Conservation (phyloP, 2,329 filamentous ascomycete species). For the Neofusicoccum sp. region DNA sequence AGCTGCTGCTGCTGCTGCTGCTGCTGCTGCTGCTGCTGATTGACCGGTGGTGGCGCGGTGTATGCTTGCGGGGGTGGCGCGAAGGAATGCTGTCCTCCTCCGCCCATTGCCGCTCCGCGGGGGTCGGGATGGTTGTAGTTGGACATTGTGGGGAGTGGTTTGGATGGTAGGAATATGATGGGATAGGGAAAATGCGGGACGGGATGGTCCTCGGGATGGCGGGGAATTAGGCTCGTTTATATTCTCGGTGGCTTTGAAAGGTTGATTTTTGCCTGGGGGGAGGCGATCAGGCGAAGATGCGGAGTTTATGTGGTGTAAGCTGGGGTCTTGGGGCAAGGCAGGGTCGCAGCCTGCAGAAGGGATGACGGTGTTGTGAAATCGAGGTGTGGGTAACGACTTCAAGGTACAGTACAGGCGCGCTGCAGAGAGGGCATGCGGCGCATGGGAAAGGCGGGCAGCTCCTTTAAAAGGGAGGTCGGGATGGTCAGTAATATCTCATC, state of each 20-base stretch:
- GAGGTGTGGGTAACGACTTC: neutral
- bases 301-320: slow-evolving; percentile 9
- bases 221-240: neutral
- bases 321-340: neutral
- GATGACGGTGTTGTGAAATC: neutral
- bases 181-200: neutral
- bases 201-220: too few species aligned
- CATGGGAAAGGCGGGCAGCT: neutral
- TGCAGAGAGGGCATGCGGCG: neutral
- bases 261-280: neutral
- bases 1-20: slow-evolving; percentile 4
- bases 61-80: slow-evolving; percentile 41
- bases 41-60: slow-evolving; percentile 1
- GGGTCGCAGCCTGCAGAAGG: neutral
- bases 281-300: neutral
- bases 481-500: neutral
- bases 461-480: neutral
- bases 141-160: slow-evolving; percentile 50
- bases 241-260: neutral
- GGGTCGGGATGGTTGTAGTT: slow-evolving; percentile 57
- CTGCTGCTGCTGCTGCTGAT: slow-evolving; percentile 13
- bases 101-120: slow-evolving; percentile 45
- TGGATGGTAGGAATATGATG: neutral
- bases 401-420: neutral
- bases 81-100: slow-evolving; percentile 58